These are phyloP conservation scores for Krasilnikovozyma curviuscula DNA, from an alignment of 768 basidiomycete species.

Conservation along the genomic window DNA sequence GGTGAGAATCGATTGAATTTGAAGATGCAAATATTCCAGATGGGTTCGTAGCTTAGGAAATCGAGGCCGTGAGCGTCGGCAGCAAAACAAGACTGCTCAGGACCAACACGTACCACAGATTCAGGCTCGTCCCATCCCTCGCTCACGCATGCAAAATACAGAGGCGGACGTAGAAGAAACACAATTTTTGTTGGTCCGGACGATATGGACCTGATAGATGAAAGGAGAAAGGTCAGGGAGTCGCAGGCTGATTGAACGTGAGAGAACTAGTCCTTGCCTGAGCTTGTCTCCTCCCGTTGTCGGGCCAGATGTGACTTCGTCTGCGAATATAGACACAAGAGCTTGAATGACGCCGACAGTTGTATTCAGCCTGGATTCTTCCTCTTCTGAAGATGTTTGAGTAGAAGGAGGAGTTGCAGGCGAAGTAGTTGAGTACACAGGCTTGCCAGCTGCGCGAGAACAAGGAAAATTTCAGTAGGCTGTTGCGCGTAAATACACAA, in stretches of 20 bases:
- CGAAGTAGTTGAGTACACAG: neutral
- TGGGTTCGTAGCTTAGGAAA: constrained; percentile 60
- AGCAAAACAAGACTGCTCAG: constrained; percentile 9
- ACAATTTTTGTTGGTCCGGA: constrained; percentile 65
- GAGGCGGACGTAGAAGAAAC: constrained; percentile 64
- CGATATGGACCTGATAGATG: constrained; percentile 54
- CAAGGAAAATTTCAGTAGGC: constrained; percentile 39
- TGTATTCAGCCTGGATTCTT: constrained; percentile 41
- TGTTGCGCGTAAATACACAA: no score
- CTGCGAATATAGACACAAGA: constrained; percentile 82
- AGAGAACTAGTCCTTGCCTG: no score
- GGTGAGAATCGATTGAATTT: constrained; percentile 77
- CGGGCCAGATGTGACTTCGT: no score
- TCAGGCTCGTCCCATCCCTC: constrained; percentile 93
- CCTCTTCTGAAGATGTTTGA: constrained; percentile 34
- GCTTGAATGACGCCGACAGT: constrained; percentile 87
- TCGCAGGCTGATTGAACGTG: no score
- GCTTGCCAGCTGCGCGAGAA: neutral
- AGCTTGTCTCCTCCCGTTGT: constrained; percentile 60
- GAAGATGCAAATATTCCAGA: constrained; percentile 84
- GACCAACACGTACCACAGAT: constrained; percentile 50
- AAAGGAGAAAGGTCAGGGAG: no score
- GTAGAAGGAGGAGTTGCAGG: neutral
- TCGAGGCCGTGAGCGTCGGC: neutral
- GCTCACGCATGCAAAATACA: constrained; percentile 81